Conservation (phyloP, 2,329 filamentous ascomycete species). For the Ceratocystis papillata region DNA sequence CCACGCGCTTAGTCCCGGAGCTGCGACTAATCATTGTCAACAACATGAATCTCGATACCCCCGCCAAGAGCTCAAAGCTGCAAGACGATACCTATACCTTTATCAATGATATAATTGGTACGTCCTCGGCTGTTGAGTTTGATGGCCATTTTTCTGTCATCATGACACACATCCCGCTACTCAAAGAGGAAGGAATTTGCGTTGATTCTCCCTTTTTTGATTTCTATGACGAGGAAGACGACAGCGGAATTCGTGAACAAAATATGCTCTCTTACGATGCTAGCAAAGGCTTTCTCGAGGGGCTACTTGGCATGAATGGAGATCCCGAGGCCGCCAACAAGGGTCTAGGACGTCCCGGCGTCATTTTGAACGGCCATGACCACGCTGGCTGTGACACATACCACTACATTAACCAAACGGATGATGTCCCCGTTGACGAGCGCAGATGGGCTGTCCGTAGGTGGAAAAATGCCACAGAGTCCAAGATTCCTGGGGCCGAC, state of each 20-base stretch:
- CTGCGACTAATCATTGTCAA: constrained; percentile 80
- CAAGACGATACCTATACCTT: constrained; percentile 71
- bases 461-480: constrained; percentile 38
- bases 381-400: constrained; percentile 87
- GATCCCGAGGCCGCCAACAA: constrained; percentile 45
- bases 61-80: constrained; percentile 54
- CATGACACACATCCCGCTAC: constrained; percentile 82
- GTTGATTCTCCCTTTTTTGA: constrained; percentile 74
- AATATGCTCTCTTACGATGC: constrained; percentile 71
- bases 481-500: constrained; percentile 34
- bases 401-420: constrained; percentile 63
- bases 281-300: constrained; percentile 66
- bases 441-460: constrained; percentile 41
- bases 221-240: constrained; percentile 56
- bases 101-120: constrained; percentile 56
- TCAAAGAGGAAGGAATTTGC: constrained; percentile 73
- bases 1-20: constrained; percentile 48
- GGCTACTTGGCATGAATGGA: constrained; percentile 67
- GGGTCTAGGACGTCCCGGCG: constrained; percentile 59
- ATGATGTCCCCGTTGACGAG: constrained; percentile 33
- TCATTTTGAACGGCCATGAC: constrained; percentile 88
- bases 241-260: constrained; percentile 74
- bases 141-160: constrained; percentile 65
- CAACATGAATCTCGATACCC: constrained; percentile 84
- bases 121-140: constrained; percentile 49